Base-by-base conservation (phyloP, 768 basidiomycete species). In the Podaxis sp. region DNA sequence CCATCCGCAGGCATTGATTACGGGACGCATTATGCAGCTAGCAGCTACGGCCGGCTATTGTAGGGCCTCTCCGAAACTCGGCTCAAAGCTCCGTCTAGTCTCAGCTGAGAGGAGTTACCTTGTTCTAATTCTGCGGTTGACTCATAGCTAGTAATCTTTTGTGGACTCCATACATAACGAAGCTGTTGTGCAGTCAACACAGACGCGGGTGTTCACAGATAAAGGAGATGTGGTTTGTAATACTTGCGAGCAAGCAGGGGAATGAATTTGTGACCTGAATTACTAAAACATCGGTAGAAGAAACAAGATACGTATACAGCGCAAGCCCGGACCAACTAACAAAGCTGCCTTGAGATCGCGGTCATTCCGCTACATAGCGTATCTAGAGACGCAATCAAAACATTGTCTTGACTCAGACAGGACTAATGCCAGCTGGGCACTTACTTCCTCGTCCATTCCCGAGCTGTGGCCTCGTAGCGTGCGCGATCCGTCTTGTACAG, bases 401-500 rank as follows among this genome's bases (percentile, higher is more conserved):
- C 27, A 51, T 51, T 40, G 65, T 62, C 58, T 66, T 9, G 48
- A 40, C 10, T 18, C 51, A 23, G 7, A 21, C 18, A 46, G 28
- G 25, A 27, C 42, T n/a, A n/a, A 7, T 7, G 64, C 61, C 13
- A 16, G 6, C 18, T 32, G 32, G 9, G 32, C 32, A 79, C 91
- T 67, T 71, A 98, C 95, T 98, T 98, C 86, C 96, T 89, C 75
- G 96, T 96, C 96, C 96, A 99, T 82, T 99, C 97, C 78, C 95
- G 83, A 27, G 97, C 97, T 36, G 94, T 98, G 62, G 95, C 91
- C 77, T 98, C 97, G 72, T 99, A 99, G 69, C 95, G 88, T 65
- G 91, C 79, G 67, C 96, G 87, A 78, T 99, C 97, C 38, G 95
- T 98, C 93, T 98, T 99, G 88, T 99, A 99, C 66, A 98, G 76